Evolutionary conservation across 345 rosid species (phyloP), one percentile per base, ranked within the genome.

Genomic region (Raphanus sativus): DNA sequence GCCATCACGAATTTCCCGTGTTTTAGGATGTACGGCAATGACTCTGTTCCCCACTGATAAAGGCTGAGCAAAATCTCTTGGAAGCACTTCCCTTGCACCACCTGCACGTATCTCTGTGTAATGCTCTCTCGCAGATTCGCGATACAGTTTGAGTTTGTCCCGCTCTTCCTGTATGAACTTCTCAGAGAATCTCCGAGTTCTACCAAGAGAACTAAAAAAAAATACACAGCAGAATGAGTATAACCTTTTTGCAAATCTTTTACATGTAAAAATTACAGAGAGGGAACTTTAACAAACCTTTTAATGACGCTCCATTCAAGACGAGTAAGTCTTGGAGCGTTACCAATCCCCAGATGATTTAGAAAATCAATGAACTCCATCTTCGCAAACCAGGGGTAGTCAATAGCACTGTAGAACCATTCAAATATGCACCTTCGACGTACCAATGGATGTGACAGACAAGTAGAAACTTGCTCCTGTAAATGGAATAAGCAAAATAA

Each of bases 221-320:
- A 21, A 21, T 54, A 10, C 71, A 58, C 69, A 62, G 9, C 55
- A 48, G n/a, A 65, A 71, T 58, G 65, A 71, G 55, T 28, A 60
- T 21, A 21, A 21, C 65, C 34, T 15, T 63, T 73, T 52, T 67
- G 55, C 15, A 11, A 64, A 26, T 50, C 58, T 34, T 72, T 2
- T 34, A 33, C 30, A 50, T 77, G 17, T 56, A 33, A 3, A 11
- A 12, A 17, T 24, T 68, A 66, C 45, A 77, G 24, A 48, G 34
- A 79, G 78, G 45, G 1, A 78, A 63, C 30, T 21, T 68, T 25
- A 50, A 32, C 54, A 15, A 75, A 91, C 99, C 97, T 90, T 85
- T 94, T 86, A 84, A 96, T 91, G 80, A 96, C 96, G 81, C 98
- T 94, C 99, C 98, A 96, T 84, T 93, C 99, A 72, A 90, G 86